These are phyloP conservation scores for Trichocladium uniseriatum DNA, from an alignment of 495 filamentous ascomycete genomes.

Conservation along the genomic window DNA sequence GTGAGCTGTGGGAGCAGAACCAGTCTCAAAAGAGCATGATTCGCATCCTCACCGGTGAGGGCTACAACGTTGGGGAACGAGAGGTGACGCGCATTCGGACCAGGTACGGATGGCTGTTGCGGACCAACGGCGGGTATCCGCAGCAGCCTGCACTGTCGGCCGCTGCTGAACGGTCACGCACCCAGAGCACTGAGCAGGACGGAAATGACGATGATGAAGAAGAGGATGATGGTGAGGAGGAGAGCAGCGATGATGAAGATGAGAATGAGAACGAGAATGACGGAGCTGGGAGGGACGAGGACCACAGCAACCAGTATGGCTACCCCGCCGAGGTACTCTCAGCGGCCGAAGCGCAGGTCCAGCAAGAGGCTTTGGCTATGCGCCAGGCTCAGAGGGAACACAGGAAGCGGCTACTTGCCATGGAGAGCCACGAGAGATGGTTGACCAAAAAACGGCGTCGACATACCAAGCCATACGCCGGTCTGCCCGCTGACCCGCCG, in stretches of 20 bases:
- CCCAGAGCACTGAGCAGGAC: constrained; percentile 17
- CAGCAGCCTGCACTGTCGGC: neutral
- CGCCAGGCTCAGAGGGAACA: constrained; percentile 45
- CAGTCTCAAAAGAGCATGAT: constrained; percentile 63
- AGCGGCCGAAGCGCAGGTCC: constrained; percentile 1
- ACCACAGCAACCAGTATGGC: neutral
- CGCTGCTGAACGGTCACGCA: neutral
- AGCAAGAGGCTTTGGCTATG: constrained; percentile 9
- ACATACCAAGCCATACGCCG: constrained; percentile 60
- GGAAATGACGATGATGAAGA: constrained; percentile 14
- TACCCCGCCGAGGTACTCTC: neutral
- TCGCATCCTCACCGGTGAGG: constrained; percentile 53
- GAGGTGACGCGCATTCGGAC: constrained; percentile 58
- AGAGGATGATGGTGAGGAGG: neutral
- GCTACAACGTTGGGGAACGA: constrained; percentile 59
- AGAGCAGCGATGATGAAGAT: constrained; percentile 21
- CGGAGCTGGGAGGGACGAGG: neutral
- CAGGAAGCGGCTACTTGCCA: constrained; percentile 47
- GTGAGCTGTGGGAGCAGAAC: constrained; percentile 70
- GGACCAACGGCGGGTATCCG: constrained; percentile 46
- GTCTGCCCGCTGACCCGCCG: constrained; percentile 63
- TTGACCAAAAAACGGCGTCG: constrained; percentile 59
- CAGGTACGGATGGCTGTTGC: constrained; percentile 55
- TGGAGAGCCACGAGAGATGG: constrained; percentile 56
- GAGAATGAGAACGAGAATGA: neutral